A percentile compares a stretch with the other conserved stretches of the same genome.
These are phyloP conservation scores for Racocetra persica DNA, from an alignment of 371 early-diverging fungal genomes.

Conservation along the genomic window DNA sequence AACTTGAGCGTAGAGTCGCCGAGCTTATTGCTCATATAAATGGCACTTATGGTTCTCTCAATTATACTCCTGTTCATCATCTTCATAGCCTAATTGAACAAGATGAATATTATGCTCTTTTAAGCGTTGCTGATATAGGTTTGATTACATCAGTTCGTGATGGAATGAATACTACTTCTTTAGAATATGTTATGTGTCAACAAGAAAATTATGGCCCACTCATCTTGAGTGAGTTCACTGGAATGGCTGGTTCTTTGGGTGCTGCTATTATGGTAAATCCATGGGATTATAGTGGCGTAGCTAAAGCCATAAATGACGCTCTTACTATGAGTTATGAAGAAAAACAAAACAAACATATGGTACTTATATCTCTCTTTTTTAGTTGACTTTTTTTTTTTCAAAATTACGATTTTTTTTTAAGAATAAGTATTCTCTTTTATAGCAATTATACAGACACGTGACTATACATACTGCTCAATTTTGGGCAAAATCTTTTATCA, in stretches of 20 bases:
- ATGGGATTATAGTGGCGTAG: constrained; percentile 96
- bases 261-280: constrained; percentile 96
- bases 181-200: constrained; percentile 98
- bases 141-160: constrained; percentile 96
- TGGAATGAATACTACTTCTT: constrained; percentile 99
- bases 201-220: constrained; percentile 90
- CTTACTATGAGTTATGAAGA: constrained; percentile 86
- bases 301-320: constrained; percentile 90
- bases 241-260: constrained; percentile 92
- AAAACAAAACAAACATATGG: constrained; percentile 76
- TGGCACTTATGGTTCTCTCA: constrained; percentile 92
- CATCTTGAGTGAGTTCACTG: constrained; percentile 97
- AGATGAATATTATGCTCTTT: constrained; percentile 95
- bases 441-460: constrained; percentile 90
- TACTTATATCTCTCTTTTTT: constrained; percentile 46
- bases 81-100: constrained; percentile 91
- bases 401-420: constrained; percentile 44
- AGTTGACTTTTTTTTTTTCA: constrained; percentile 42
- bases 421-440: background rate
- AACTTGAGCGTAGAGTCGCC: constrained; percentile 84
- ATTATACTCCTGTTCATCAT: constrained; percentile 94
- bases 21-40: constrained; percentile 94
- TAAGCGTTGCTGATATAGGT: constrained; percentile 94
- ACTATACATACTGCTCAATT: constrained; percentile 87
- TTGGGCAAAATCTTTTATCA: constrained; percentile 91